Base-by-base conservation (phyloP, 805 yeast genomes). In the Monosporozyma aerobia region DNA sequence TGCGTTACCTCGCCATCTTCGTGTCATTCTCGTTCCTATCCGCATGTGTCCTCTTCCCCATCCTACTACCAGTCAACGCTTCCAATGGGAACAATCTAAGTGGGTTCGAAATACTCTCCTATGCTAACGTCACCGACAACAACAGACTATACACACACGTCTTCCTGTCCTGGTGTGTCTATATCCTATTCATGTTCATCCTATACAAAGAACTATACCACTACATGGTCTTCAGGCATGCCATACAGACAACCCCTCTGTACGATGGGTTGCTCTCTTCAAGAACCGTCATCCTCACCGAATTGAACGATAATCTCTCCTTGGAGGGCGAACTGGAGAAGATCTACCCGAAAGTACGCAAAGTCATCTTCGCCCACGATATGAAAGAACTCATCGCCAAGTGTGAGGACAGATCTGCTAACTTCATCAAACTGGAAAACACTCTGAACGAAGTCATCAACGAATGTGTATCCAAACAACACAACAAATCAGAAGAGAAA, bases 191-290 rank as follows among this genome's bases (percentile, higher is more conserved):
- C 40, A 70, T 84, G 33, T 85, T 77, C 65, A 73, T 81, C 53
- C 80, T 87, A 54, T 87, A 85, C 74, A 80, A 83, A 62, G 95
- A 87, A 69, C 70, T 87, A 72, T 79, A 81, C 23, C 84, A 79
- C 69, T 87, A 86, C 66, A 75, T 79, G 32, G 76, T 86, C 8
- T 80, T 83, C 59, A 81, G 90, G 74, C 94, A 87, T 58, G 83
- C 83, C 25, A 58, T 81, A 43, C 90, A 85, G 69, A 77, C 87
- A 37, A 79, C 88, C 32, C 92, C 94, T 14, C 69, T 81, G 55
- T 83, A 84, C 61, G 85, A 85, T 61, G 82, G 88, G 1, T 63
- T 85, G 56, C 70, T 83, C 39, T 79, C 87, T 16, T 81, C 90
- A 2, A 78, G 86, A 63, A 86, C 95, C 2, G 69, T 90, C 53